A percentile compares a stretch with the other conserved stretches of the same genome.
phyloP scores from a whole-genome alignment of 1,139 yeast species.

The Maudiozyma humilis region DNA sequence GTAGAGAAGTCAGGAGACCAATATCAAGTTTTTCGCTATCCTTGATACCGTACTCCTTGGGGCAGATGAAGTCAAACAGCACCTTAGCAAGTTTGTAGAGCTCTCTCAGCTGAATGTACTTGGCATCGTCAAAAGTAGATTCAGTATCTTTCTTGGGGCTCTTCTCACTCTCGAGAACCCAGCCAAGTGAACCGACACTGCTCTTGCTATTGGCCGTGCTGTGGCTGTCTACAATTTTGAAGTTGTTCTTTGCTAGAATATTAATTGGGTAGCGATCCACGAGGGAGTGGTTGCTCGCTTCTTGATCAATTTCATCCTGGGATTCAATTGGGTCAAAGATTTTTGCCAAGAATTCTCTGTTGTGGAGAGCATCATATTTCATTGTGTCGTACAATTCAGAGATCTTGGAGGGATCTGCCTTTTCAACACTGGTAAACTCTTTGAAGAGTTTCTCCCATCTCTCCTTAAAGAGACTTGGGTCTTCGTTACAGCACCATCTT shows the following conservation, averaged over 20 bases:
- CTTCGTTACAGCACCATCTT: slow-evolving; percentile 96
- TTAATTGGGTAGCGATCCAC: slow-evolving; percentile 78
- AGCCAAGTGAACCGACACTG: slow-evolving; percentile 64
- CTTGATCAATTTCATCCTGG: slow-evolving; percentile 45
- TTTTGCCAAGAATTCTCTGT: slow-evolving; percentile 76
- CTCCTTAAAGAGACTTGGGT: slow-evolving; percentile 80
- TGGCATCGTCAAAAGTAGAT: slow-evolving; percentile 75
- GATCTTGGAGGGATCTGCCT: slow-evolving; percentile 95
- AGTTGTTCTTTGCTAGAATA: slow-evolving; percentile 66
- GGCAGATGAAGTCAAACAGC: slow-evolving; percentile 92
- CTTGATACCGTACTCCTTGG: slow-evolving; percentile 96
- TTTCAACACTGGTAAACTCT: slow-evolving; percentile 87
- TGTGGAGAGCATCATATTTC: slow-evolving; percentile 97
- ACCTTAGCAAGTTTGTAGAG: slow-evolving; percentile 85
- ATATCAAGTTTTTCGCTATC: slow-evolving; percentile 93
- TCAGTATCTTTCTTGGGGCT: slow-evolving; percentile 33
- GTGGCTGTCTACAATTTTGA: slow-evolving; percentile 36
- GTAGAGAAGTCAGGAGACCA: slow-evolving; percentile 88
- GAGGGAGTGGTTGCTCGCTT: slow-evolving; percentile 52
- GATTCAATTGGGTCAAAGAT: slow-evolving; percentile 62
- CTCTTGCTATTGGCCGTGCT: slow-evolving; percentile 29
- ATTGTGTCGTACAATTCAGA: slow-evolving; percentile 95
- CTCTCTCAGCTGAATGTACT: slow-evolving; percentile 75
- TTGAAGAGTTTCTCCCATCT: slow-evolving; percentile 96
- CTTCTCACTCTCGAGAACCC: slow-evolving; percentile 47